These are phyloP conservation scores for Citrus australasica DNA, from an alignment of 345 rosid species.

Conservation along the genomic window DNA sequence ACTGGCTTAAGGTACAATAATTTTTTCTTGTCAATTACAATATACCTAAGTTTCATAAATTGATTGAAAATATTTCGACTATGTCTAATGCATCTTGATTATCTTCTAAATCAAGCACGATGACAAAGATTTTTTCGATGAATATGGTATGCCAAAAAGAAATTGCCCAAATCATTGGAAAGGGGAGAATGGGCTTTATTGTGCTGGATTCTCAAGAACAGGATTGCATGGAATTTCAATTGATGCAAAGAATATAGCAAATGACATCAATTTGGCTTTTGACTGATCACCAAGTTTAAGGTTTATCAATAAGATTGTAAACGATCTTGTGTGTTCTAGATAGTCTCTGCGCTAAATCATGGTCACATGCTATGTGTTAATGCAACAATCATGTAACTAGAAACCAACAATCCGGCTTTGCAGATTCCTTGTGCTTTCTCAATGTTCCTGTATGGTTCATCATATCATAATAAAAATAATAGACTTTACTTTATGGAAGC, in stretches of 20 bases:
- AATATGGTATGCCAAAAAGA: slow-evolving; percentile 37
- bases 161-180: slow-evolving; percentile 46
- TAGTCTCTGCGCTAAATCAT: neutral
- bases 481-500: neutral
- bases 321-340: neutral
- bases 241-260: slow-evolving; percentile 46
- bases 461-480: neutral
- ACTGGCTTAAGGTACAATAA: slow-evolving; percentile 6
- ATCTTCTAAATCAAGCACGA: slow-evolving; percentile 15
- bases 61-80: too few species aligned
- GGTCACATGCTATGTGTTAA: neutral
- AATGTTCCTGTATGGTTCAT: neutral
- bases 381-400: neutral
- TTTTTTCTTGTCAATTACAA: neutral
- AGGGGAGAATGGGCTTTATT: slow-evolving; percentile 46
- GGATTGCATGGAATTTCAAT: slow-evolving; percentile 44
- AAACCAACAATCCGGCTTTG: neutral
- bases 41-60: too few species aligned
- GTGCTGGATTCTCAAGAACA: slow-evolving; percentile 42
- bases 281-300: neutral
- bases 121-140: slow-evolving; percentile 29
- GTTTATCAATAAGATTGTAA: neutral
- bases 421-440: neutral
- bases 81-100: neutral
- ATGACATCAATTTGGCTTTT: slow-evolving; percentile 20